A percentile compares a stretch with the other conserved stretches of the same genome.
phyloP scores from a whole-genome alignment of 768 basidiomycete species.

The Mrakia gelida region DNA sequence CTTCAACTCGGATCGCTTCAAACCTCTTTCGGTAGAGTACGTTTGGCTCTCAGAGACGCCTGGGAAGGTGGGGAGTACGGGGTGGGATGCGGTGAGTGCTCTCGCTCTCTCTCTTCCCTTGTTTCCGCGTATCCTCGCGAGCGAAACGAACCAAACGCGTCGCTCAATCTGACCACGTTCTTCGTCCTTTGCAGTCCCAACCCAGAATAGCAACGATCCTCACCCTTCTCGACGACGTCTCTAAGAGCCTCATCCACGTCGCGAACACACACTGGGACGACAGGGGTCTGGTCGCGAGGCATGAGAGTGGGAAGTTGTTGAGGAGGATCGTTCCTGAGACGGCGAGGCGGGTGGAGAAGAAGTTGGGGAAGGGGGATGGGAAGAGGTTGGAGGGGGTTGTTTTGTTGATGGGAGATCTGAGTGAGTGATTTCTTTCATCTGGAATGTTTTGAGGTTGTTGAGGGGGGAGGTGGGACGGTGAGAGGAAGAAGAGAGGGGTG shows the following conservation, averaged over 20 bases:
- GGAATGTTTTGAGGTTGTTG: too few species aligned
- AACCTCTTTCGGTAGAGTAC: not conserved
- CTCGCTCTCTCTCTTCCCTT: not conserved
- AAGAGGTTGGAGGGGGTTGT: constrained; percentile 17
- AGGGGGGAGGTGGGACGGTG: not conserved
- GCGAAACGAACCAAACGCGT: too few species aligned
- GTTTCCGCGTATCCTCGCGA: too few species aligned
- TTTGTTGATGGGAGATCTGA: constrained; percentile 27
- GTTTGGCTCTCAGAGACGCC: constrained; percentile 21
- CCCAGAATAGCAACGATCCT: constrained; percentile 24
- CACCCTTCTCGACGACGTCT: not conserved
- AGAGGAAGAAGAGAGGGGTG: too few species aligned
- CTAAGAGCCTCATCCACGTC: constrained; percentile 17
- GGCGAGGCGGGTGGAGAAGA: constrained; percentile 15
- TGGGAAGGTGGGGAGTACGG: constrained; percentile 8
- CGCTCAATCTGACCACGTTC: not conserved
- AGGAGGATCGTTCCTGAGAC: not conserved
- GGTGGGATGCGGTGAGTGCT: constrained; percentile 30
- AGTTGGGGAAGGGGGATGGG: constrained; percentile 5
- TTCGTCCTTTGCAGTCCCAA: not conserved
- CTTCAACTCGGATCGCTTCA: constrained; percentile 40
- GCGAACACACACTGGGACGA: constrained; percentile 32
- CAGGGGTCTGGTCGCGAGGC: constrained; percentile 18
- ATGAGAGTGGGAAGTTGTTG: constrained; percentile 20
- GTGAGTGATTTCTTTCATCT: too few species aligned